Conservation (phyloP, 163 green algal species). For the Coccomyxa subellipsoidea region DNA sequence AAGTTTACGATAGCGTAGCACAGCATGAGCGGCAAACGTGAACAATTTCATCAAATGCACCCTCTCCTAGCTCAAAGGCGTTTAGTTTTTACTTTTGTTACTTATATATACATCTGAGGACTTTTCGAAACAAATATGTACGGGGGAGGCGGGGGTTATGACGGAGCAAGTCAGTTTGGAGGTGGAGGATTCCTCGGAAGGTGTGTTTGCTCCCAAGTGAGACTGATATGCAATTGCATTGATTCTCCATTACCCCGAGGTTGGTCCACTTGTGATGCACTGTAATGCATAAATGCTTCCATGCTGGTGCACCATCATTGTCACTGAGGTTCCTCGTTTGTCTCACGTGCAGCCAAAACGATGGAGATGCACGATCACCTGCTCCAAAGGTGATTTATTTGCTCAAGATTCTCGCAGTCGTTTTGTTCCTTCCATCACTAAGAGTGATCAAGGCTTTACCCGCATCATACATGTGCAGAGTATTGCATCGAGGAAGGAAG, state of each 20-base stretch:
- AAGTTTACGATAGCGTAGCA: too few relatives aligned
- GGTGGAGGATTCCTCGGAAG: conserved; percentile 62
- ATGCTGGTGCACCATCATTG: not conserved
- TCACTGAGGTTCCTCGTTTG: not conserved
- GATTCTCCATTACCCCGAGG: too few relatives aligned
- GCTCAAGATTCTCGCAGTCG: not conserved
- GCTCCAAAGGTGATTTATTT: conserved; percentile 8
- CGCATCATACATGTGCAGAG: not conserved
- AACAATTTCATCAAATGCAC: not conserved
- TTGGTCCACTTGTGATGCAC: too few relatives aligned
- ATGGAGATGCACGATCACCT: conserved; percentile 8
- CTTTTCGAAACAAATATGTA: too few relatives aligned
- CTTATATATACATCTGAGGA: too few relatives aligned
- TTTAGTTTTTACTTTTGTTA: too few relatives aligned
- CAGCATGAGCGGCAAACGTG: not conserved
- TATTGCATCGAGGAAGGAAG: conserved; percentile 24
- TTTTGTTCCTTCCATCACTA: too few relatives aligned
- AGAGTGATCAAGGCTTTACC: not conserved
- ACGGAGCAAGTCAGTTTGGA: conserved; percentile 50
- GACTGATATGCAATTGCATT: too few relatives aligned
- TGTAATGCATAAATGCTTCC: too few relatives aligned
- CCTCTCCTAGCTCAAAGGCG: too few relatives aligned
- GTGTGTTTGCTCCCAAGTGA: conserved; percentile 20
- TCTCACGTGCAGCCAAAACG: conserved; percentile 4
- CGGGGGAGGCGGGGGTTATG: conserved; percentile 20